Evolutionary conservation across 169 alveolate genomes (phyloP), one percentile per base, ranked within the genome.

Genomic region (Plasmodium gallinaceum): DNA sequence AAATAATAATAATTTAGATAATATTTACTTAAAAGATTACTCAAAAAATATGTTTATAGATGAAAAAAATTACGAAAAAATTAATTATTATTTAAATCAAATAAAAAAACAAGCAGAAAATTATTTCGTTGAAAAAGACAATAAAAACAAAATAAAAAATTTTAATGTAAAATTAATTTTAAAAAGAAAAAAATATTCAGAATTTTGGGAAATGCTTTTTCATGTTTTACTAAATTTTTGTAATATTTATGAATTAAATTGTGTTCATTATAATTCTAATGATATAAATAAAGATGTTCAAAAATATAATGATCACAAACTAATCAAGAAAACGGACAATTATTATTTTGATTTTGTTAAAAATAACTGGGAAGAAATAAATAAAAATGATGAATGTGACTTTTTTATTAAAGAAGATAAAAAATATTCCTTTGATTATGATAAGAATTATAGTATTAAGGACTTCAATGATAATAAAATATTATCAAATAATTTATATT

Each of bases 161-260:
- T 83, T 83, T 58, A 37, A 71, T 37, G 57, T 70, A 10, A 83
- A 42, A 48, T 39, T 83, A 39, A 37, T 57, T 8, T 68, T 51
- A 48, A 37, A 16, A 18, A 83, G 74, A 57, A 83, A 83, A 57
- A 83, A 51, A 52, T 83, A 83, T 58, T 22, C 39, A 42, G 45
- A 60, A 7, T 83, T 83, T 83, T 83, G 91, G 91, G 74, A 83
- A 39, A 45, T 83, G 18, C 68, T 83, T 70, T 83, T 83, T 68
- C 91, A 83, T 48, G 37, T 83, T 42, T 39, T 83, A 64, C 69
- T 83, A 52, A 83, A 83, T 48, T 83, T 83, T 83, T 83, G 91
- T 72, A 83, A 83, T 83, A 65, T 83, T 5, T 83, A 83, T 24
- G 91, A 83, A 69, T 54, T 83, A 48, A 70, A 62, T 48, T 24